Percentiles rank a stretch among this genome's conserved stretches.
Evolutionary conservation across 345 rosid genomes (phyloP).

Genomic region (Theobroma cacao): DNA sequence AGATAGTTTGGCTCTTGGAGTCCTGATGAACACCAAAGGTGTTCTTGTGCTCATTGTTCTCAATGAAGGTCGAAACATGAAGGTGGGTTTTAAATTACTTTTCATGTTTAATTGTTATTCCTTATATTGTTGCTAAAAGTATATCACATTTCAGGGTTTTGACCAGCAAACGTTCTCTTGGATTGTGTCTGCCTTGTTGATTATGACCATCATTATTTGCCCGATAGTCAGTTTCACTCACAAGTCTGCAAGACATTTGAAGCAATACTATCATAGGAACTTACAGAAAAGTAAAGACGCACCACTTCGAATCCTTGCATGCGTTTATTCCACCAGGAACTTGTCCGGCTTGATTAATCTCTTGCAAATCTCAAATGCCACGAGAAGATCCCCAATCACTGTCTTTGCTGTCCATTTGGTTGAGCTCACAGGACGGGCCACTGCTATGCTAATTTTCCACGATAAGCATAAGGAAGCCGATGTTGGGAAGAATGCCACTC

Average conservation of each 20-base stretch:
- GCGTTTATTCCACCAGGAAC: slow-evolving; percentile 41
- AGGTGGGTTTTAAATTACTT: slow-evolving; percentile 2
- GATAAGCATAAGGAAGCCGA: slow-evolving; percentile 1
- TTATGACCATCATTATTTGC: slow-evolving; percentile 42
- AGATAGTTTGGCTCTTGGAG: slow-evolving; percentile 42
- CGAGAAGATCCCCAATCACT: slow-evolving; percentile 49
- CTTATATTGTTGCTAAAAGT: not conserved
- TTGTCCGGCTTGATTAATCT: slow-evolving; percentile 47
- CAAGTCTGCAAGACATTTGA: slow-evolving; percentile 29
- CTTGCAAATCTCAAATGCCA: slow-evolving; percentile 51
- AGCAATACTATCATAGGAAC: slow-evolving; percentile 35
- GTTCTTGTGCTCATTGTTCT: slow-evolving; percentile 36
- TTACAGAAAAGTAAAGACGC: slow-evolving; percentile 35
- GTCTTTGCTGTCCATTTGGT: slow-evolving; percentile 57
- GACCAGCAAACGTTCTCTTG: slow-evolving; percentile 34
- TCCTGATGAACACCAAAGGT: slow-evolving; percentile 58
- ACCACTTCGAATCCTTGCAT: slow-evolving; percentile 52
- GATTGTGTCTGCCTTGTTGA: slow-evolving; percentile 30
- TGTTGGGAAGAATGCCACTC: not conserved
- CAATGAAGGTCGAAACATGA: slow-evolving; percentile 31
- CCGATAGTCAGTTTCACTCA: slow-evolving; percentile 37
- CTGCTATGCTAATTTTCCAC: slow-evolving; percentile 67
- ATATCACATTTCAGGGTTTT: slow-evolving; percentile 35
- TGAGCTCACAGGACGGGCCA: slow-evolving; percentile 60
- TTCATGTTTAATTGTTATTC: not conserved